Conservation (phyloP, 23 red algal species). For the Gracilaria gracilis region DNA sequence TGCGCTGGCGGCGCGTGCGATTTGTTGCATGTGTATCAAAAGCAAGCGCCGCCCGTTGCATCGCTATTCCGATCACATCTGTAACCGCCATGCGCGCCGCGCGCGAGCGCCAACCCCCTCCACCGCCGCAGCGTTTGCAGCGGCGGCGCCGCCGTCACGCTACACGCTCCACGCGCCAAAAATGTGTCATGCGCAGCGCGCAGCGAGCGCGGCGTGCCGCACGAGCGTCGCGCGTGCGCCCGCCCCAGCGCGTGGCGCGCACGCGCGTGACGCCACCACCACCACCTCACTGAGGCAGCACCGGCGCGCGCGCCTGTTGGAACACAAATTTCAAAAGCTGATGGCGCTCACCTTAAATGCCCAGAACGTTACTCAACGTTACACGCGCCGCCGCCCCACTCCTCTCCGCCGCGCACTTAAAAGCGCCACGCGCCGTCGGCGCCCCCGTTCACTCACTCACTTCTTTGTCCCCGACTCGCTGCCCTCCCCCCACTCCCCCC, state of each 20-base stretch:
- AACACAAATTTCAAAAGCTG: background rate
- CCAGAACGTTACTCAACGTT: background rate
- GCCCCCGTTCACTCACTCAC: background rate
- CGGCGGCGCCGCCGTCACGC: no score
- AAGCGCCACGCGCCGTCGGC: background rate
- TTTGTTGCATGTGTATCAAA: background rate
- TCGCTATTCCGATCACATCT: background rate
- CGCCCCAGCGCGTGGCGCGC: no score
- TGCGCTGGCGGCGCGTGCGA: background rate
- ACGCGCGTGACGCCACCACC: background rate
- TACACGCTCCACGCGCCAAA: background rate
- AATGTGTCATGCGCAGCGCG: background rate
- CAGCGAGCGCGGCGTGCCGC: background rate
- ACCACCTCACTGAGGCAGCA: background rate
- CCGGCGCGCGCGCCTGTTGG: background rate
- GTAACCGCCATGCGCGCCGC: background rate
- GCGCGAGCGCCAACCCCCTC: background rate
- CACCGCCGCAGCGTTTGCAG: background rate
- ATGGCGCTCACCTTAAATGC: background rate
- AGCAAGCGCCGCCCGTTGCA: background rate
- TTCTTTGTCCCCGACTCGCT: background rate
- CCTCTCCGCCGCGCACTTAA: background rate
- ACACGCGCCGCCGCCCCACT: background rate
- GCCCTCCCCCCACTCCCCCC: no score
- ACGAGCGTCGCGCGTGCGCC: no score